Evolutionary conservation across 768 basidiomycete genomes (phyloP), one percentile per base, ranked within the genome.

Genomic region (Lepiota venenata): DNA sequence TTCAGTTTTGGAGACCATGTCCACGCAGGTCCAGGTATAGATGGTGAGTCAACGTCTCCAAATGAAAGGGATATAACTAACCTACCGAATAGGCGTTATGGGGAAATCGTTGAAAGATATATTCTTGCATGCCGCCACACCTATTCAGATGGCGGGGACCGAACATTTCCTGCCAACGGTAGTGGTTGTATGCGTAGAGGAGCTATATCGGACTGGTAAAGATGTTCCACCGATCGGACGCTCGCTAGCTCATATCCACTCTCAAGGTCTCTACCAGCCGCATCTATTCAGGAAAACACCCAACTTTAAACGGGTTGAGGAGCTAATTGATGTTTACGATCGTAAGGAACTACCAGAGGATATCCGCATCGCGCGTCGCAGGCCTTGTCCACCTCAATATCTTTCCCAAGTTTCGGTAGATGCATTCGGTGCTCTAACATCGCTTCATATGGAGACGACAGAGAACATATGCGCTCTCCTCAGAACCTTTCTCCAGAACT

Each of bases 391-490:
- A 29, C 5, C 18, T 20, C 8, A 45, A 44, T 25, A 20, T 45
- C 10, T 43, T 25, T 21, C 50, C 55, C 3, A 52, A 22, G n/a
- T 46, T 6, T 29, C 43, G n/a, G 20, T 40, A 20, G 42, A 47
- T 4, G 61, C 63, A 44, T 74, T 66, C 21, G 63, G 66, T 0
- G 58, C 64, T 11, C 62, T 63, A n/a, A 64, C 64, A 1, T 65
- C 69, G 1, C 66, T 75, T 18, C 63, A 69, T 42, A 63, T 69
- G 16, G 69, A 73, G 53, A 69, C 74, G 1, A 71, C 69, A 2
- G 59, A 68, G 29, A 72, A 78, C 56, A 64, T 78, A 18, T 77
- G 73, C 46, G 71, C 71, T 8, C 65, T 77, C 11, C 62, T 79
- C 1, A 64, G 67, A 2, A 72, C 72, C 4, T 79, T 72, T 55